Percentiles rank a stretch among this genome's conserved stretches.
Evolutionary conservation across 2,329 filamentous ascomycete genomes (phyloP).

Genomic region (Iodosphaeria phyllophila): DNA sequence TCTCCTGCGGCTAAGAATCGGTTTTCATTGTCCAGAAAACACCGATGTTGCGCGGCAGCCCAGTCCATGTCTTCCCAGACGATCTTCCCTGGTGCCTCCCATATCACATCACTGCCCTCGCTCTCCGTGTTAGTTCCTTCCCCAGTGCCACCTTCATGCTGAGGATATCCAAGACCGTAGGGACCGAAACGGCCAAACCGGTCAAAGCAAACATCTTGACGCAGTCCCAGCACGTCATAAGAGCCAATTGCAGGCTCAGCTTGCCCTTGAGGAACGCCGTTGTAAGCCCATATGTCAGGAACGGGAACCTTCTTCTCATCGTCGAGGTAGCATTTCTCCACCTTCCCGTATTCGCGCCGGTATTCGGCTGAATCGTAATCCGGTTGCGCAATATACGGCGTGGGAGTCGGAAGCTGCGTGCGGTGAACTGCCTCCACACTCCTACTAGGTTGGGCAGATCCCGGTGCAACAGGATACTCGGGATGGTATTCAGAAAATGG

Average conservation of each 20-base stretch:
- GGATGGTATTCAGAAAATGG: conserved; percentile 42
- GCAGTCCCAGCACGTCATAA: conserved; percentile 52
- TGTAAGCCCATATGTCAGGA: conserved; percentile 48
- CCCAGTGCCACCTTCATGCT: conserved; percentile 49
- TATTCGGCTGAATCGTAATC: conserved; percentile 40
- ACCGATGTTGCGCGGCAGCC: conserved; percentile 32
- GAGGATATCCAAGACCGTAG: conserved; percentile 71
- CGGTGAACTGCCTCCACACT: conserved; percentile 10
- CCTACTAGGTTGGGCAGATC: conserved; percentile 4
- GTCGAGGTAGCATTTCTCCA: conserved; percentile 46
- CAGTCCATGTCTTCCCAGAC: conserved; percentile 37
- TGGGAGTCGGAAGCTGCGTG: conserved; percentile 23
- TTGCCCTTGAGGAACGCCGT: conserved; percentile 55
- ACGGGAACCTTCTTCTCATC: conserved; percentile 32
- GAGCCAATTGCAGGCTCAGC: conserved; percentile 65
- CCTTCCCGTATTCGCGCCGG: conserved; percentile 27
- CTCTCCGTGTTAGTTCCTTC: conserved; percentile 56
- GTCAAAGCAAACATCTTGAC: conserved; percentile 72
- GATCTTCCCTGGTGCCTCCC: conserved; percentile 33
- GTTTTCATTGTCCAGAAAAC: conserved; percentile 39
- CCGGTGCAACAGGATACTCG: conserved; percentile 44
- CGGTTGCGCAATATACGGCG: conserved; percentile 50
- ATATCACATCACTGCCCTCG: conserved; percentile 44
- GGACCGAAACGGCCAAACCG: conserved; percentile 69
- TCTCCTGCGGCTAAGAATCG: conserved; percentile 37